Evolutionary conservation across 2,329 filamentous ascomycete species (phyloP), one percentile per base, ranked within the genome.

Genomic region (Arthrinium puccinioides): DNA sequence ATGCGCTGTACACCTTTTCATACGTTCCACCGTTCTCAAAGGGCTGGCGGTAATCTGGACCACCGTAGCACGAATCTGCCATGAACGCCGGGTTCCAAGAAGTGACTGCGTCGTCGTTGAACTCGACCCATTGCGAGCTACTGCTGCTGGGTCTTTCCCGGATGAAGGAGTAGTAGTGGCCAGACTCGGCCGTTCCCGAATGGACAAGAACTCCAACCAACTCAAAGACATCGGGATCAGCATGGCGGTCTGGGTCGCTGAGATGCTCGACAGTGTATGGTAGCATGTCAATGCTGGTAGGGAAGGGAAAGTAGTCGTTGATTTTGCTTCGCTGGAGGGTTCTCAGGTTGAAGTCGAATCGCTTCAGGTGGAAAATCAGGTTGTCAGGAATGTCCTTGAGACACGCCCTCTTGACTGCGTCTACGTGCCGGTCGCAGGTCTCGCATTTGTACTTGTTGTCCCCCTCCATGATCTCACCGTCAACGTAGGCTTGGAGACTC

Each of bases 401-500:
- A 50, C 90, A 97, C 10, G 89, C 85, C 50, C 87, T 77, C 60
- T 95, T 96, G 47, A 97, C 87, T 15, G 92, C 92, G 60, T 96
- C 84, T 13, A 98, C 92, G 50, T 92, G 84, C 9, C 78, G 77
- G 44, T 87, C 85, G 56, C 92, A 98, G 5, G 79, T 84, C 21
- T 88, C 89, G 62, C 92, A 98, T 47, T 94, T 94, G 68, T 97
- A 98, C 63, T 95, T 96, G 67, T 98, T 97, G 52, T 95, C 88
- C 47, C 94, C 92, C 68, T 95, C 87, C 84, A 98, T 89, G 24
- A 92, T 80, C 61, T 98, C 92, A 4, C 92, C 92, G 55, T 94
- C 86, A 10, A 97, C 88, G 56, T 95, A 97, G n/a, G 90, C 87
- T 49, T 88, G 80, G 11, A 98, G 69, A 53, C 92, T 97, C 47